Percentiles rank a stretch among this genome's conserved stretches.
Conservation (phyloP, 192 early-diverging fungal genomes). For the Rhizoclosmatium globosum region DNA sequence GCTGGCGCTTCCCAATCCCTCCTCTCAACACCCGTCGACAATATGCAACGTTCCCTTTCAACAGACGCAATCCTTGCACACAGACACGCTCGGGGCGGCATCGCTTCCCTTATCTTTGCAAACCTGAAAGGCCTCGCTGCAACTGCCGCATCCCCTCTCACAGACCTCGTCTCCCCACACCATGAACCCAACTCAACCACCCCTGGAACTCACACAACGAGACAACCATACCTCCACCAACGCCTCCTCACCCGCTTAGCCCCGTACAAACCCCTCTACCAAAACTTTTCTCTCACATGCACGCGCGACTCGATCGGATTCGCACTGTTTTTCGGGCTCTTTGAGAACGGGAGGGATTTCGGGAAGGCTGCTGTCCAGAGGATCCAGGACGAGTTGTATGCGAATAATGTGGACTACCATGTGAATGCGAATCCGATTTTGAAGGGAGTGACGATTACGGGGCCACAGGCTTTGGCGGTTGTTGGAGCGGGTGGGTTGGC, state of each 20-base stretch:
- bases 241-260: background rate
- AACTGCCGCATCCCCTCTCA: background rate
- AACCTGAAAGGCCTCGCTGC: background rate
- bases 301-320: slow-evolving; percentile 53
- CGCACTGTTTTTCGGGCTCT: slow-evolving; percentile 61
- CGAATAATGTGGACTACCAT: background rate
- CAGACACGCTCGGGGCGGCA: slow-evolving; percentile 30
- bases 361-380: slow-evolving; percentile 48
- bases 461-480: slow-evolving; percentile 39
- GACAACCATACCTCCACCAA: background rate
- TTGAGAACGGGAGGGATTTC: slow-evolving; percentile 47
- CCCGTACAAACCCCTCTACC: slow-evolving; percentile 40
- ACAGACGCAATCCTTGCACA: slow-evolving; percentile 40
- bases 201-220: background rate
- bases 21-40: slow-evolving; percentile 58
- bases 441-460: slow-evolving; percentile 32
- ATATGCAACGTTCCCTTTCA: slow-evolving; percentile 43
- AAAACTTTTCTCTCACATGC: slow-evolving; percentile 41
- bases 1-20: slow-evolving; percentile 56
- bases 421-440: background rate
- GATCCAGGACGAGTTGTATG: slow-evolving; percentile 31
- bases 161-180: background rate
- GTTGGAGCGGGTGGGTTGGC: slow-evolving; percentile 54
- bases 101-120: slow-evolving; percentile 11
- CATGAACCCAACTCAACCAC: background rate